These are phyloP conservation scores for Diphasiastrum complanatum DNA, from an alignment of 83 land plant species.

Conservation along the genomic window DNA sequence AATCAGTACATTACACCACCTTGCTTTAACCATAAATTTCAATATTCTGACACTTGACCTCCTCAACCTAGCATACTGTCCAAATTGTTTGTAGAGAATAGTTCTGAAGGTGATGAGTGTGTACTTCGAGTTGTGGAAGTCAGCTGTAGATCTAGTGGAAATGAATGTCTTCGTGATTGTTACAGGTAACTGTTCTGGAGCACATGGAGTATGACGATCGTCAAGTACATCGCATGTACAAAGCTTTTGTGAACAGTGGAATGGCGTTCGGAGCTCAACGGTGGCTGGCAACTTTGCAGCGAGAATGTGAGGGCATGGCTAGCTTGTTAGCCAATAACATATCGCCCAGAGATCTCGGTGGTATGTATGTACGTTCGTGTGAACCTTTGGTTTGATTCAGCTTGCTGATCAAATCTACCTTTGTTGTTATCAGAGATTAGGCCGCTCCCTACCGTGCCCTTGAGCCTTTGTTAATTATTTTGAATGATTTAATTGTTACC, in stretches of 20 bases:
- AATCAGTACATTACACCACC: too few relatives aligned
- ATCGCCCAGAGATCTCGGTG: not conserved
- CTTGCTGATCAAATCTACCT: slow-evolving; percentile 39
- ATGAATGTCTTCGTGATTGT: not conserved
- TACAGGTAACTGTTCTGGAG: slow-evolving; percentile 76
- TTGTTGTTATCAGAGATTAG: slow-evolving; percentile 39
- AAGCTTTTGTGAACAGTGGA: slow-evolving; percentile 42
- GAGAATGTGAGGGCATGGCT: slow-evolving; percentile 63
- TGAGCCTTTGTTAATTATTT: not conserved
- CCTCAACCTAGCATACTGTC: too few relatives aligned
- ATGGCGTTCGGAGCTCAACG: slow-evolving; percentile 65
- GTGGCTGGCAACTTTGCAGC: slow-evolving; percentile 63
- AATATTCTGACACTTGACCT: too few relatives aligned
- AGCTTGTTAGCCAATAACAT: too few relatives aligned
- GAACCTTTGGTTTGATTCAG: not conserved
- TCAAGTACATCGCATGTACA: slow-evolving; percentile 46
- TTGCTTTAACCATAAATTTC: too few relatives aligned
- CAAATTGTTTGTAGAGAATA: too few relatives aligned
- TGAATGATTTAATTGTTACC: not conserved
- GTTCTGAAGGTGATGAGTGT: too few relatives aligned
- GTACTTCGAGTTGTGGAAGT: too few relatives aligned
- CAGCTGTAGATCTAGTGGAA: not conserved
- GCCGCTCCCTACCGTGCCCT: not conserved
- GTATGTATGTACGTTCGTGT: slow-evolving; percentile 3
- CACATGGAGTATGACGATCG: slow-evolving; percentile 63